Evolutionary conservation across 179 eudicot genomes (phyloP).

Genomic region (Silene noctiflora): DNA sequence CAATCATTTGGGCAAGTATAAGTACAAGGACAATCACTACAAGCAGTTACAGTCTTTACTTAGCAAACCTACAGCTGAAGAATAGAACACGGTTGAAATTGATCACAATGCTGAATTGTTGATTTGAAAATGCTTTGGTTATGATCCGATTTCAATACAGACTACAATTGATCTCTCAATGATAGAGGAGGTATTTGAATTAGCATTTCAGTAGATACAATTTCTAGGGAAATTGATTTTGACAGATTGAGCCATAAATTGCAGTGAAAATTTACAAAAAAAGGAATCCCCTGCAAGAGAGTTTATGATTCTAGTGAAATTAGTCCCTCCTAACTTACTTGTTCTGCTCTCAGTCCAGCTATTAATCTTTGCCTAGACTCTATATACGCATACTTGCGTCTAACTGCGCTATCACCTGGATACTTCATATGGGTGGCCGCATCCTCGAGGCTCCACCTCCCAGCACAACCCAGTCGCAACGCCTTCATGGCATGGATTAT

Average conservation of each 20-base stretch:
- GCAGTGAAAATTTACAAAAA: not conserved
- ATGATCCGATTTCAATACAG: not conserved
- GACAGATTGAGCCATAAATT: not conserved
- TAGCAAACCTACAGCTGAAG: no score
- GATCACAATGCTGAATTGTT: not conserved
- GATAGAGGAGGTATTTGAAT: not conserved
- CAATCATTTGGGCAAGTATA: no score
- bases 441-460: constrained; percentile 54
- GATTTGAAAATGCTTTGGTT: not conserved
- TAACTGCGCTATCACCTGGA: not conserved
- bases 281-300: not conserved
- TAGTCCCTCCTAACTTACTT: no score
- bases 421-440: not conserved
- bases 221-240: not conserved
- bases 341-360: not conserved
- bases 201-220: not conserved
- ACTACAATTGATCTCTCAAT: not conserved
- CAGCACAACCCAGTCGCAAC: constrained; percentile 64
- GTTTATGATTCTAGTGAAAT: not conserved
- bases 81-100: no score
- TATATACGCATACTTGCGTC: not conserved
- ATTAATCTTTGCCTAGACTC: not conserved
- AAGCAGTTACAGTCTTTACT: no score
- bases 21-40: no score
- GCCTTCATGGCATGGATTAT: constrained; percentile 67